Evolutionary conservation across 176 grass and related monocot species (phyloP), one percentile per base, ranked within the genome.

Genomic region (Triticum dicoccoides): DNA sequence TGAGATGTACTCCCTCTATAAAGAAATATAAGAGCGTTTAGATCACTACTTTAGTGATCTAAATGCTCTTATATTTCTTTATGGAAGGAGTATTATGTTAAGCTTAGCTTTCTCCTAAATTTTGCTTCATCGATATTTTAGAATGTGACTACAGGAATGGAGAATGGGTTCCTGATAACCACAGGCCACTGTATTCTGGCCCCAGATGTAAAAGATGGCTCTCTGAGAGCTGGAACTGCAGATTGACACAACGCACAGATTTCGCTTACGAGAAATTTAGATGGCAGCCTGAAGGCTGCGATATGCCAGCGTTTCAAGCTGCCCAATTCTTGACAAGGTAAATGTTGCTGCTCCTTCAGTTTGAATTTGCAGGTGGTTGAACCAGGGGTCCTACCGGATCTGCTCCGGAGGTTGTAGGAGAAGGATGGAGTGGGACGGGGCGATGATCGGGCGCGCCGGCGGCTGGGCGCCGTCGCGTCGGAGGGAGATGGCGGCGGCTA

Each of bases 181-280:
- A 11, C 61, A 85, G 79, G 21, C 87, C 93, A 24, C 73, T 95
- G n/a, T 92, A 95, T 83, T 95, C 93, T 65, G 93, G 93, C 62
- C 87, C 83, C 78, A 86, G 49, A 62, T 95, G 92, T 74, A 90
- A 95, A 79, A 51, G 32, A 39, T 95, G 89, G 89, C 89, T 95
- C 7, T 90, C 93, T 39, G 90, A 86, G 25, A 86, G 86, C 42
- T 92, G 90, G 93, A 82, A 88, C 21, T 95, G 93, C 67, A 89
- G 87, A 87, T 83, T 90, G 87, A 95, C 87, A 73, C 87, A 88
- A 5, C 85, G 90, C 20, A 82, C 61, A 5, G 87, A 92, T 86
- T 92, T 95, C 6, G 39, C 85, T 6, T 95, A 92, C 24, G 93
- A 95, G 85, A 88, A 92, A 80, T 95, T 90, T 62, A 95, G 63